Base-by-base conservation (phyloP, 2,329 filamentous ascomycete species). In the Sclerotinia glacialis region DNA sequence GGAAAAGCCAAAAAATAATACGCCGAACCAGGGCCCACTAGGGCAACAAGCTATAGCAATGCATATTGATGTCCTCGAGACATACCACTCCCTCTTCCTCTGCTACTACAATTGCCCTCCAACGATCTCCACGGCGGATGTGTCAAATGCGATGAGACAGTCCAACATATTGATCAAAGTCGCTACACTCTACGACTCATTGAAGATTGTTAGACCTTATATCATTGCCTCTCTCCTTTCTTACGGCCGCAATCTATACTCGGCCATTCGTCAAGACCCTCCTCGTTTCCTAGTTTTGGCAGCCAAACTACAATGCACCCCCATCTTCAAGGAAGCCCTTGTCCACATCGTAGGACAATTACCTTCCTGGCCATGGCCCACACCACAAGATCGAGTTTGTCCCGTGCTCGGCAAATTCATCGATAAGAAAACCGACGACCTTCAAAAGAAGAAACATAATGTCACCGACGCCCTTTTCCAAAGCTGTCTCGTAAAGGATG, bases 291-390 rank as follows among this genome's bases (percentile, higher is more conserved):
- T 75, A 21, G n/a, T 64, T 0, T 37, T 74, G 0, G 62, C 72
- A 12, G 8, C 64, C 1, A 28, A 65, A 1, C 63, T 75, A 3
- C 23, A 70, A 52, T 70, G 66, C 23, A 26, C 58, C 2, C 50
- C 49, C 2, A 74, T 75, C 16, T 74, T 74, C 50, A 69, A 64
- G 31, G 73, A 74, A 63, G 69, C 70, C 7, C 52, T 73, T 1
- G 67, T 74, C 5, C 74, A 75, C 23, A 67, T 74, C 26, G 70
- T 73, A 1, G 72, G 71, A 8, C 65, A 66, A 52, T 53, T n/a
- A 37, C 70, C 70, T 5, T n/a, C 46, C n/a, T 73, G 70, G 68
- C 67, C 68, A 37, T 69, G 64, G 61, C 52, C 55, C 12, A 65
- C 56, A 11, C 42, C 37, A 1, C 31, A 50, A 37, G 34, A 42